Evolutionary conservation across 495 filamentous ascomycete species (phyloP), one percentile per base, ranked within the genome.

Genomic region (Daldinia bambusicola): DNA sequence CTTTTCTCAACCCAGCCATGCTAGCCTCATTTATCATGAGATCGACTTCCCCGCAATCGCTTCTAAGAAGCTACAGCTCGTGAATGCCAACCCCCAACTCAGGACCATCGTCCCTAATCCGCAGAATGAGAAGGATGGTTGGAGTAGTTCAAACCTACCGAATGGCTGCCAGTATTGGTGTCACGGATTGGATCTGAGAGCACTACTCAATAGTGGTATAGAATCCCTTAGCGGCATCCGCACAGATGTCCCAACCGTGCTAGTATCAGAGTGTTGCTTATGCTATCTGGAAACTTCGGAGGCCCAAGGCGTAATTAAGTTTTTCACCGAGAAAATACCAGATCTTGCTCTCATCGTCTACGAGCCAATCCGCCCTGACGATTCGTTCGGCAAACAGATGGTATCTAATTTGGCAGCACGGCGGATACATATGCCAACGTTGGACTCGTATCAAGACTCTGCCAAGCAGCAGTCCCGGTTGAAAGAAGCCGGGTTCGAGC

Each of bases 261-360:
- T 98, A 40, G 84, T 98, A 10, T 97, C 93, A 0, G 95, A 99
- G 78, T 98, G 95, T 82, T 98, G 95, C 79, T 85, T 99, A 26
- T 90, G 93, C 69, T 99, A 99, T 77, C 86, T 99, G 1, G 83
- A 89, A 0, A 84, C 89, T 0, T 64, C 82, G 0, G 84, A 87
- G 34, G 90, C 93, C 1, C 80, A 81, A 50, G 75, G 80, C 12
- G 88, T 95, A 10, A 81, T 97, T n/a, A 69, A 83, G 22, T 90
- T 88, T 74, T 93, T 97, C 70, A 83, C 87, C 4, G 78, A 83
- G 14, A 80, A 70, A 43, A 81, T 92, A 55, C 80, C 84, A 57
- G 76, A 86, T 5, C 75, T 94, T 0, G 89, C 87, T 0, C 70
- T 97, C 5, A 79, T 97, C 32, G 75, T 99, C 37, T 99, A 99